Conservation (phyloP, 371 early-diverging fungal species). For the Lichtheimia hyalospora region DNA sequence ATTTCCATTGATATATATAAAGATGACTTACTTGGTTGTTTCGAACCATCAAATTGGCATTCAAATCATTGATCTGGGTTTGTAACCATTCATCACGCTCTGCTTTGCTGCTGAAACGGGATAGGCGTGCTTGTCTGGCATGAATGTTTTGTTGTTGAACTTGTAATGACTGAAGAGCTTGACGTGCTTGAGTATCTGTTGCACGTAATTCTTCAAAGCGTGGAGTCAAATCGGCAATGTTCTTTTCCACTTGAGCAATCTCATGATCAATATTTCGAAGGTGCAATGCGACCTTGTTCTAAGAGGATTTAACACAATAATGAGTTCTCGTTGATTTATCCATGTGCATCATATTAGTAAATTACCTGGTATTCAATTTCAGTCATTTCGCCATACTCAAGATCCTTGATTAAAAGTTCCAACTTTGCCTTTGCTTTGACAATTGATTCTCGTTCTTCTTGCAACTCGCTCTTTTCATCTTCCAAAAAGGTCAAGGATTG, state of each 20-base stretch:
- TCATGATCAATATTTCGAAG: conserved; percentile 52
- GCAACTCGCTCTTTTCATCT: conserved; percentile 58
- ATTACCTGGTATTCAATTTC: conserved; percentile 45
- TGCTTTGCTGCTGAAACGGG: conserved; percentile 66
- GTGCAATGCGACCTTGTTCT: conserved; percentile 41
- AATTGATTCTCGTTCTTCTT: conserved; percentile 54
- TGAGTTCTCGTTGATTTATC: neutral
- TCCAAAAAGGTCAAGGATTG: conserved; percentile 49
- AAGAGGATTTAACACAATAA: neutral
- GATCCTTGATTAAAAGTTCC: conserved; percentile 55
- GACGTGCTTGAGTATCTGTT: conserved; percentile 27
- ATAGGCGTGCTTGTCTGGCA: conserved; percentile 83
- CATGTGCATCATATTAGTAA: neutral
- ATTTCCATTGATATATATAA: neutral
- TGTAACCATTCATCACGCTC: conserved; percentile 81
- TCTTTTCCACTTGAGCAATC: conserved; percentile 55
- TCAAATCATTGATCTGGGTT: conserved; percentile 65
- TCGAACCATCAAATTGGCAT: conserved; percentile 47
- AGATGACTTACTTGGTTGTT: conserved; percentile 38
- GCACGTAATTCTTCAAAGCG: conserved; percentile 48
- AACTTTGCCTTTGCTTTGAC: conserved; percentile 59
- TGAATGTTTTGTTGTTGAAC: conserved; percentile 61
- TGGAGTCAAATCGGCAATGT: conserved; percentile 55
- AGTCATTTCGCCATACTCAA: conserved; percentile 49
- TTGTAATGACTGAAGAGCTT: conserved; percentile 32